These are phyloP conservation scores for Clitoria ternatea DNA, from an alignment of 306 rosid species.

Conservation along the genomic window DNA sequence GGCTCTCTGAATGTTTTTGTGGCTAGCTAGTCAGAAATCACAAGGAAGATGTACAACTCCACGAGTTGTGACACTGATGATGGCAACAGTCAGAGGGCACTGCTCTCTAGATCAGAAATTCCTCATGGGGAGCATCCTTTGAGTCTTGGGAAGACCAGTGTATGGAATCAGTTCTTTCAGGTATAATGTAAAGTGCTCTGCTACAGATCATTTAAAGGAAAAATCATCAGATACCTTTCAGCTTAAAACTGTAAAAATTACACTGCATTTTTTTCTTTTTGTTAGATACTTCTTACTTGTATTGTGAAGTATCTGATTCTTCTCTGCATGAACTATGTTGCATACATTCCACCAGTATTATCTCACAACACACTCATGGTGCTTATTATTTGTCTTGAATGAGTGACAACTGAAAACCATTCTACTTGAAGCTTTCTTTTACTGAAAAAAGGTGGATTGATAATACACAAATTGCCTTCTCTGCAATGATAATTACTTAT, in stretches of 20 bases:
- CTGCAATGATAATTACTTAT: neutral
- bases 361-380: neutral
- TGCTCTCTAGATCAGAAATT: slow-evolving; percentile 88
- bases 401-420: neutral
- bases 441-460: neutral
- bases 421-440: neutral
- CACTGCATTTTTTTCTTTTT: slow-evolving; percentile 1
- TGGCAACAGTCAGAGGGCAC: slow-evolving; percentile 44
- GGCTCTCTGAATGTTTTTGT: slow-evolving; percentile 75
- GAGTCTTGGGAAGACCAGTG: slow-evolving; percentile 93
- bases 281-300: neutral
- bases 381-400: slow-evolving; percentile 6
- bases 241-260: neutral
- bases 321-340: neutral
- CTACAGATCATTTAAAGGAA: neutral
- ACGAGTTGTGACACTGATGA: slow-evolving; percentile 56
- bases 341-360: neutral
- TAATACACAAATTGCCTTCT: neutral
- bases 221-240: neutral
- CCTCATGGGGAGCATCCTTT: slow-evolving; percentile 93
- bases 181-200: slow-evolving; percentile 35
- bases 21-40: slow-evolving; percentile 99
- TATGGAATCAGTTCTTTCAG: slow-evolving; percentile 99
- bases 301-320: neutral
- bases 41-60: slow-evolving; percentile 71